Conservation (phyloP, 495 filamentous ascomycete species). For the Neurospora hispaniola region DNA sequence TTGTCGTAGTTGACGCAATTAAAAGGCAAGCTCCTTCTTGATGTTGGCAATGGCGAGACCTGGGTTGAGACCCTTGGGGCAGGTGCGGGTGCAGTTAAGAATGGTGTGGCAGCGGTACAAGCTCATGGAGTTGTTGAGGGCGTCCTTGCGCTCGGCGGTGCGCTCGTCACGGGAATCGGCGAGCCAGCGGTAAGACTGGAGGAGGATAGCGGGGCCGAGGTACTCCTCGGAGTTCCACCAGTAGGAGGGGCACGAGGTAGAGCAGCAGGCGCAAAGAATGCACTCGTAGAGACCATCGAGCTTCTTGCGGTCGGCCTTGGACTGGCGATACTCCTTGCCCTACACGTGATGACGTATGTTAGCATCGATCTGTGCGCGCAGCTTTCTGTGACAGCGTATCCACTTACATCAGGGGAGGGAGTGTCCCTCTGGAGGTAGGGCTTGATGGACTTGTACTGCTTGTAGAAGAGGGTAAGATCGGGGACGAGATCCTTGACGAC, state of each 20-base stretch:
- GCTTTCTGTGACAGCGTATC: neutral
- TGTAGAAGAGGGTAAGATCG: slow-evolving; percentile 97
- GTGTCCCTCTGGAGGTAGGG: slow-evolving; percentile 89
- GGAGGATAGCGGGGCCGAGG: slow-evolving; percentile 87
- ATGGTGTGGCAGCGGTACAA: slow-evolving; percentile 98
- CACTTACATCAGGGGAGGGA: slow-evolving; percentile 59
- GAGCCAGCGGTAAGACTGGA: slow-evolving; percentile 96
- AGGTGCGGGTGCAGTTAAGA: slow-evolving; percentile 92
- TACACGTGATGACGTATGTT: slow-evolving; percentile 24
- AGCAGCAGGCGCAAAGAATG: slow-evolving; percentile 99
- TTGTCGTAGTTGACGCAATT: slow-evolving; percentile 10
- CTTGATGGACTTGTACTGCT: slow-evolving; percentile 99
- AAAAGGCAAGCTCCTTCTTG: slow-evolving; percentile 91
- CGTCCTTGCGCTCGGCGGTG: slow-evolving; percentile 74
- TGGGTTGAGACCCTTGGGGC: slow-evolving; percentile 96
- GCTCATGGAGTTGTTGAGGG: slow-evolving; percentile 96
- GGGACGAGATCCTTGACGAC: slow-evolving; percentile 98
- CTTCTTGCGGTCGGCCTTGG: slow-evolving; percentile 82
- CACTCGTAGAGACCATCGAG: slow-evolving; percentile 98
- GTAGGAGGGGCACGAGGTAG: slow-evolving; percentile 94
- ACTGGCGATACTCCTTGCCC: slow-evolving; percentile 86
- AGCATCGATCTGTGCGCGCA: neutral
- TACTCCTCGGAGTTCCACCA: slow-evolving; percentile 99
- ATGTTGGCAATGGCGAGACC: slow-evolving; percentile 91
- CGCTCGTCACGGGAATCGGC: slow-evolving; percentile 86